A percentile compares a stretch with the other conserved stretches of the same genome.
Evolutionary conservation across 2,329 filamentous ascomycete species (phyloP).

Genomic region (Cladosporium austrohemisphaericum): DNA sequence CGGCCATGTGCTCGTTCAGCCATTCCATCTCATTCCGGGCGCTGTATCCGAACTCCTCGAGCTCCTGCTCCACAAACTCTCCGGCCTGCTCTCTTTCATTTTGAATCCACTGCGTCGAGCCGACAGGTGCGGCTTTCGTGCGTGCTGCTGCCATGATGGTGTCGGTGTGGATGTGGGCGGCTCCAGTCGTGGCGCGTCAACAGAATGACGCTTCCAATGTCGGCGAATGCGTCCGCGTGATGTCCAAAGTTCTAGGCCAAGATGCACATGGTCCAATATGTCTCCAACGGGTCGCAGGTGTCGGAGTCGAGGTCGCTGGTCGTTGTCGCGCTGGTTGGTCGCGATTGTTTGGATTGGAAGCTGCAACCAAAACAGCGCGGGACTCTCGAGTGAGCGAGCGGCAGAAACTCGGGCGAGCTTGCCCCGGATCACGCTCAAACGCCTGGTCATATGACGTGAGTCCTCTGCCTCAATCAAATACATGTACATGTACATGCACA

Average conservation of each 20-base stretch:
- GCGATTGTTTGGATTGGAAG: conserved; percentile 13
- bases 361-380: conserved; percentile 8
- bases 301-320: conserved; percentile 8
- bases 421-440: too few relatives aligned
- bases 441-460: too few relatives aligned
- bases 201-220: not conserved
- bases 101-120: conserved; percentile 65
- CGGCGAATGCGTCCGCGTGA: not conserved
- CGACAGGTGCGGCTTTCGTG: conserved; percentile 28
- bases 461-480: too few relatives aligned
- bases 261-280: conserved; percentile 8
- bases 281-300: not conserved
- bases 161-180: conserved; percentile 13
- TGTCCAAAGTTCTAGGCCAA: conserved; percentile 1
- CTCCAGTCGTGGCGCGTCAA: conserved; percentile 16
- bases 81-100: conserved; percentile 77
- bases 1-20: conserved; percentile 97
- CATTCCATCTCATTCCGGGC: conserved; percentile 93
- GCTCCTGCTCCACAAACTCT: conserved; percentile 72
- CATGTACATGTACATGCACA: too few relatives aligned
- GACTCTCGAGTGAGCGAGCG: too few relatives aligned
- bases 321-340: not conserved
- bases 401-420: too few relatives aligned
- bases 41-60: conserved; percentile 89
- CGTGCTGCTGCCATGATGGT: conserved; percentile 26